Evolutionary conservation across 208 protist species (phyloP).

Genomic region (Trichomonas vaginalis): DNA sequence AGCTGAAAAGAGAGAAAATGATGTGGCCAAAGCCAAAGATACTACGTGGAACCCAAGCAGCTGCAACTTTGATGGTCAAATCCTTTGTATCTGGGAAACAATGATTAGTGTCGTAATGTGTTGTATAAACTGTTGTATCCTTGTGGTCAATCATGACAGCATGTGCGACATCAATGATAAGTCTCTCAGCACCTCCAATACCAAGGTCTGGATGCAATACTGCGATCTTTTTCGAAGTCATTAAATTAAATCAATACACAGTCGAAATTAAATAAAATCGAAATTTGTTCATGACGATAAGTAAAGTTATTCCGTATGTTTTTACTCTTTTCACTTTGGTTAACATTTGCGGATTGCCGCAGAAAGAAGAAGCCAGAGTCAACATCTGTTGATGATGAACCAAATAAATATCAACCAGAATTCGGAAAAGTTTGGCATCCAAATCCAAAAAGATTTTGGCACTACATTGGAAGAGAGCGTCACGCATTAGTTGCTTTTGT

Average conservation of each 20-base stretch:
- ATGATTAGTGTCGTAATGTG: not conserved
- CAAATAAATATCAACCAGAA: not conserved
- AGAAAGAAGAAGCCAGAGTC: not conserved
- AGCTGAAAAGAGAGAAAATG: constrained; percentile 63
- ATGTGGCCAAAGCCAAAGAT: constrained; percentile 58
- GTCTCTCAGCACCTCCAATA: constrained; percentile 75
- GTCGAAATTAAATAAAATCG: no score
- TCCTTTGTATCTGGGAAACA: not conserved
- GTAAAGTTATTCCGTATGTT: not conserved
- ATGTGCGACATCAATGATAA: constrained; percentile 75
- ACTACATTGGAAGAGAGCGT: not conserved
- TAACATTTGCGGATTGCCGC: not conserved
- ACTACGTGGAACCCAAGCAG: constrained; percentile 44
- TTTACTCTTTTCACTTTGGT: not conserved
- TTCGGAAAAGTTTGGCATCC: constrained; percentile 5
- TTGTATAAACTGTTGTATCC: not conserved
- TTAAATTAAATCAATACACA: no score
- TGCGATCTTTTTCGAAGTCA: not conserved
- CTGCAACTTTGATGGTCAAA: not conserved
- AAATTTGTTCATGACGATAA: not conserved
- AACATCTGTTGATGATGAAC: not conserved
- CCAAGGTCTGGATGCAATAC: constrained; percentile 13
- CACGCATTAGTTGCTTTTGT: not conserved
- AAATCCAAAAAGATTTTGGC: not conserved
- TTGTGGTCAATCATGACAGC: not conserved